These are phyloP conservation scores for Capronia americana DNA, from an alignment of 2,329 filamentous ascomycete species.

Conservation along the genomic window DNA sequence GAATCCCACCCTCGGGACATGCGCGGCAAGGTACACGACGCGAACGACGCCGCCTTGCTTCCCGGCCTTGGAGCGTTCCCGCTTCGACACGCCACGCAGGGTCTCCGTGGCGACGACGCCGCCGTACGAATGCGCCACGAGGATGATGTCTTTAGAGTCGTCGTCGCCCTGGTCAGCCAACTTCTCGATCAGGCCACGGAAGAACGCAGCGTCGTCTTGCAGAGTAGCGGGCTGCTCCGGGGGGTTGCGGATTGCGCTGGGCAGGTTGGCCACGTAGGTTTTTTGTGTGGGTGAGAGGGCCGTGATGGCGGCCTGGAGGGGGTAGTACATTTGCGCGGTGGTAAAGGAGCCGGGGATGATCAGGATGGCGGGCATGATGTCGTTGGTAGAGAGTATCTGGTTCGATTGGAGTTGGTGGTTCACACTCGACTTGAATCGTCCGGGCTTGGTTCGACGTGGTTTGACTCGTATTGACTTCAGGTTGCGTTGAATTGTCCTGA, in stretches of 20 bases:
- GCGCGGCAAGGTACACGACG: constrained; percentile 15
- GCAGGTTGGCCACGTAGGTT: constrained; percentile 18
- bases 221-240: constrained; percentile 41
- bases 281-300: background rate
- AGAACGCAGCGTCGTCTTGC: constrained; percentile 42
- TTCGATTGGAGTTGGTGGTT: background rate
- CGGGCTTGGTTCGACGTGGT: too few relatives aligned
- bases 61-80: constrained; percentile 32
- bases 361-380: constrained; percentile 11
- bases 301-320: constrained; percentile 1
- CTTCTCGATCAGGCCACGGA: constrained; percentile 38
- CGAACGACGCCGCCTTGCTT: constrained; percentile 34
- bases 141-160: constrained; percentile 42
- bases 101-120: constrained; percentile 44
- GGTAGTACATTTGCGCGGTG: constrained; percentile 10
- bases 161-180: constrained; percentile 35
- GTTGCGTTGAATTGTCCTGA: too few relatives aligned
- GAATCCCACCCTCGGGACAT: background rate
- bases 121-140: constrained; percentile 44
- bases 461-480: too few relatives aligned
- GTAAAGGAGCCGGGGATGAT: constrained; percentile 24
- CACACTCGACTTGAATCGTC: too few relatives aligned
- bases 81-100: constrained; percentile 37
- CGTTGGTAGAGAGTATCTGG: background rate
- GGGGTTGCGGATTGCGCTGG: constrained; percentile 26